Percentiles rank a stretch among this genome's conserved stretches.
Evolutionary conservation across 2,329 filamentous ascomycete genomes (phyloP).

Genomic region (Trichoderma asperellum): DNA sequence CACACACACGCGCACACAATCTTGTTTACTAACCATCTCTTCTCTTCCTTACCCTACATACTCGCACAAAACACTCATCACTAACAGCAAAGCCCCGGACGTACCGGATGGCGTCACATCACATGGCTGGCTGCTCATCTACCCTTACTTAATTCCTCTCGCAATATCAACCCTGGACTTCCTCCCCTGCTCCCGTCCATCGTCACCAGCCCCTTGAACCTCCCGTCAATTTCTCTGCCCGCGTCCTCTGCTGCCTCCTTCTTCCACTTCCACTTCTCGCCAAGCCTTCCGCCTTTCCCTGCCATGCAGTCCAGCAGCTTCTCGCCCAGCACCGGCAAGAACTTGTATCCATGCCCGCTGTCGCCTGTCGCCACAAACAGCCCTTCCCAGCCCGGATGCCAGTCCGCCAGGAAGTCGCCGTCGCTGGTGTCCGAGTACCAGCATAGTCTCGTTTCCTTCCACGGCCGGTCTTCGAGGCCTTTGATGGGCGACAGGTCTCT

Average conservation of each 20-base stretch:
- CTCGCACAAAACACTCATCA: background rate
- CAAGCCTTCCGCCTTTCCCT: constrained; percentile 54
- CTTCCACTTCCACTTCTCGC: constrained; percentile 67
- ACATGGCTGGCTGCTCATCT: background rate
- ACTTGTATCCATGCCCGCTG: constrained; percentile 71
- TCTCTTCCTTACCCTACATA: background rate
- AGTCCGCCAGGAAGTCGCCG: constrained; percentile 72
- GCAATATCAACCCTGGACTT: constrained; percentile 50
- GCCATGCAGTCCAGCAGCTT: constrained; percentile 62
- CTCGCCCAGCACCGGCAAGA: constrained; percentile 67
- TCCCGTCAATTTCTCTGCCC: constrained; percentile 42
- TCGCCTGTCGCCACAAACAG: constrained; percentile 66
- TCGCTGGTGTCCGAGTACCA: constrained; percentile 78
- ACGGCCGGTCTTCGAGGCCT: constrained; percentile 61
- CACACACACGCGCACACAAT: background rate
- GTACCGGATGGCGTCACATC: background rate
- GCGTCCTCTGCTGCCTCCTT: constrained; percentile 49
- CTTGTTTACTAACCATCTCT: background rate
- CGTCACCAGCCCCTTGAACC: constrained; percentile 49
- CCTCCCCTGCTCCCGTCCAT: constrained; percentile 60
- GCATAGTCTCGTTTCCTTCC: constrained; percentile 66
- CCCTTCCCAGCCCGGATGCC: constrained; percentile 64
- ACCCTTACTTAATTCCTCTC: constrained; percentile 45
- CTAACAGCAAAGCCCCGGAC: constrained; percentile 3
- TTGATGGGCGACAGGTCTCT: constrained; percentile 61